Base-by-base conservation (phyloP, 345 rosid species). In the Hibiscus tridactylites region DNA sequence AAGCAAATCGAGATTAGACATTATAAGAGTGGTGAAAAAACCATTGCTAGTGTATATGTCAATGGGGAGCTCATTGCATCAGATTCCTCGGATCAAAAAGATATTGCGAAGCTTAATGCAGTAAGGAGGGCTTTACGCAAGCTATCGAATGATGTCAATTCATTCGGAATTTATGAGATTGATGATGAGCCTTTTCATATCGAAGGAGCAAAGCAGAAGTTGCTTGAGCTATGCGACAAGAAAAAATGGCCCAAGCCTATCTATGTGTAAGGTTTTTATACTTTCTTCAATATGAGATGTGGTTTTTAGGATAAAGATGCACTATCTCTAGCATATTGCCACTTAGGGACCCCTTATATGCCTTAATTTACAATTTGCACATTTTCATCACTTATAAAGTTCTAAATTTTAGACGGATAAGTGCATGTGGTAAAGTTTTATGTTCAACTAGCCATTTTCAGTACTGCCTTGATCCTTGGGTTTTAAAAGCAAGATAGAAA, bases 51-150 rank as follows among this genome's bases (percentile, higher is more conserved):
- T 65, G 82, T 93, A 9, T 81, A 64, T 42, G 47, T 42, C 47
- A 2, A 88, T 77, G 96, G 83, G 83, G 3, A 59, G 2, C 70
- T 87, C 28, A 19, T 89, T 17, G 85, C 86, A 61, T 88, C 92
- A 0, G 84, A 76, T 35, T 74, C 87, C 39, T 90, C 96, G 0
- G 80, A 85, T 61, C 81, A 84, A 16, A 93, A 84, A 68, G 91
- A 91, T 37, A 83, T 71, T 12, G 88, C 98, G 8, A 93, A 79
- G 88, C 87, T 89, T 39, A 81, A 84, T 53, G 98, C 91, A 47
- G 91, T 83, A 11, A 86, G 76, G 75, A 81, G 60, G 73, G 92
- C 97, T 9, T 64, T 93, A 73, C 12, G 16, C 37, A 85, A 82
- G 83, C 73, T 91, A 56, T 79, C 79, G 0, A 72, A 61, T 37